Percentiles rank a stretch among this genome's conserved stretches.
phyloP scores from a whole-genome alignment of 2,329 filamentous ascomycete species.

The Immersiporthe knoxdaviesiana region DNA sequence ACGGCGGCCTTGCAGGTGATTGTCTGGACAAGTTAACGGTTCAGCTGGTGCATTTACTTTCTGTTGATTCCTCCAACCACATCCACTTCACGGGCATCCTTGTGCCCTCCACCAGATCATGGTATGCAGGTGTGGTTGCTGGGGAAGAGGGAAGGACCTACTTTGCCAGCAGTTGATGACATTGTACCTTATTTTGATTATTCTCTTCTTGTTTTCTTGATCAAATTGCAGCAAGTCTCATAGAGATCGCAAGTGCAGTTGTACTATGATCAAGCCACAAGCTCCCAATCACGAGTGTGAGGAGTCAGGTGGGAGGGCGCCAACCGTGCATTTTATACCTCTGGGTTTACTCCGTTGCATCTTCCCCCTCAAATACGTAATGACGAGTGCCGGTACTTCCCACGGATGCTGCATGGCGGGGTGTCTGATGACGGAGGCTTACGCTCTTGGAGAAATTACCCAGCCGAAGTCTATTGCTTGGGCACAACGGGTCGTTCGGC shows the following conservation, averaged over 20 bases:
- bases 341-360: background rate
- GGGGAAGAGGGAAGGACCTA: background rate
- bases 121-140: background rate
- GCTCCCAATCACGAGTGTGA: background rate
- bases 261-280: background rate
- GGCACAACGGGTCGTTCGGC: slow-evolving; percentile 1
- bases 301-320: background rate
- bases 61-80: background rate
- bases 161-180: slow-evolving; percentile 30
- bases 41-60: background rate
- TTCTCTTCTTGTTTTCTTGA: background rate
- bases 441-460: background rate
- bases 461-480: background rate
- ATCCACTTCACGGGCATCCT: background rate
- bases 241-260: background rate
- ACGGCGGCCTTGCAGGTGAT: slow-evolving; percentile 74
- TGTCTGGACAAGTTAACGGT: slow-evolving; percentile 11
- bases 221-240: background rate
- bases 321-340: background rate
- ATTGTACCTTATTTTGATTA: background rate
- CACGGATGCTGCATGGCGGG: background rate
- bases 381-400: background rate
- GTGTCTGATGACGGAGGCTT: background rate
- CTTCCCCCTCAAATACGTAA: slow-evolving; percentile 10
- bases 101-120: background rate